These are phyloP conservation scores for Spergularia marina DNA, from an alignment of 148 eudicot genomes.

Conservation along the genomic window DNA sequence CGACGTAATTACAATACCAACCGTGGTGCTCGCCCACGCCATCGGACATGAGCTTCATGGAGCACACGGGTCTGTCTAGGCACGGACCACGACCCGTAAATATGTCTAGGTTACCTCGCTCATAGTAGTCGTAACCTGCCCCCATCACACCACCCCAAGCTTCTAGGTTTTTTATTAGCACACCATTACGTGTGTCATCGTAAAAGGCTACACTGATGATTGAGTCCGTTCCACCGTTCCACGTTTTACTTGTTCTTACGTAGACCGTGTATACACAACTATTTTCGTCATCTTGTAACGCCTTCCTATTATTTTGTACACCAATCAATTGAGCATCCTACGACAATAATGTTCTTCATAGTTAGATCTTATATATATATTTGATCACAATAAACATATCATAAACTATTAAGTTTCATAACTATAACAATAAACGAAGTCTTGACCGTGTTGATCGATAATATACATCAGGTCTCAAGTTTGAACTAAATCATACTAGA, in stretches of 20 bases:
- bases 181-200: constrained; percentile 21
- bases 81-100: constrained; percentile 47
- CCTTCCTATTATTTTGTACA: background rate
- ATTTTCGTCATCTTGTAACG: constrained; percentile 5
- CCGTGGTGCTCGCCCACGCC: constrained; percentile 41
- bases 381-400: no score
- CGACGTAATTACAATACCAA: constrained; percentile 45
- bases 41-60: constrained; percentile 38
- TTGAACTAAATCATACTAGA: background rate
- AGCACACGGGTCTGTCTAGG: constrained; percentile 30
- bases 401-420: no score
- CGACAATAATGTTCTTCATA: background rate
- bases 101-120: constrained; percentile 44
- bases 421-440: background rate
- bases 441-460: background rate
- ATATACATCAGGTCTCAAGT: background rate
- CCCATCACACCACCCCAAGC: constrained; percentile 40
- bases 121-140: constrained; percentile 36
- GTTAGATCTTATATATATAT: no score
- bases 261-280: constrained; percentile 38
- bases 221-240: constrained; percentile 32
- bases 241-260: constrained; percentile 30
- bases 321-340: background rate
- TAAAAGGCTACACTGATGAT: constrained; percentile 27
- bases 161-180: constrained; percentile 23